Conservation (phyloP, 768 basidiomycete genomes). For the Lactarius quietus region DNA sequence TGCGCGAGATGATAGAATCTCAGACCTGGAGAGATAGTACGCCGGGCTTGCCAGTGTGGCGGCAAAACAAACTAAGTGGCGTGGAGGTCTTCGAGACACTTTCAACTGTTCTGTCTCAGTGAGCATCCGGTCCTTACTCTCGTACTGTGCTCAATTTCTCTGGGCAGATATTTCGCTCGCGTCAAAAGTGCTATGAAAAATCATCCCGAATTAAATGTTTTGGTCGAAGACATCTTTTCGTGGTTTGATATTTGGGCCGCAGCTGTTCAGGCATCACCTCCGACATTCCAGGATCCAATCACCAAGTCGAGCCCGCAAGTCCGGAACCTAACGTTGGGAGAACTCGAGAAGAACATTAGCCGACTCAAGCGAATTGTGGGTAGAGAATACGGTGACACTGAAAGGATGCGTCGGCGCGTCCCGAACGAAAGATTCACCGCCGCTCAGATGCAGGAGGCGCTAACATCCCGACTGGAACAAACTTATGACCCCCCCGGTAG, state of each 20-base stretch:
- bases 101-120: slow-evolving; percentile 27
- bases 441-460: slow-evolving; percentile 35
- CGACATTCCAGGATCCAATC: slow-evolving; percentile 47
- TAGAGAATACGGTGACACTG: slow-evolving; percentile 44
- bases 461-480: slow-evolving; percentile 37
- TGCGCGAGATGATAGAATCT: slow-evolving; percentile 28
- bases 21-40: slow-evolving; percentile 30
- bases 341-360: slow-evolving; percentile 35
- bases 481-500: slow-evolving; percentile 56
- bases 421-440: slow-evolving; percentile 15
- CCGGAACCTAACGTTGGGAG: slow-evolving; percentile 38
- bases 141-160: neutral
- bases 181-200: slow-evolving; percentile 53
- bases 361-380: slow-evolving; percentile 44
- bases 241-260: slow-evolving; percentile 50
- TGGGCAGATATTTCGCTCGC: slow-evolving; percentile 47
- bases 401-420: slow-evolving; percentile 18
- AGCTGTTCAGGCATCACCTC: slow-evolving; percentile 37
- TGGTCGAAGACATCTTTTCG: slow-evolving; percentile 41
- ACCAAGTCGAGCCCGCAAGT: slow-evolving; percentile 28
- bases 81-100: slow-evolving; percentile 33
- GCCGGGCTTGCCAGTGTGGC: slow-evolving; percentile 10
- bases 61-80: slow-evolving; percentile 28
- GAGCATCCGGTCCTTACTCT: neutral
- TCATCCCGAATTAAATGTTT: slow-evolving; percentile 41